A percentile compares a stretch with the other conserved stretches of the same genome.
Conservation (phyloP, 2,329 filamentous ascomycete genomes). For the Cordyceps militaris region DNA sequence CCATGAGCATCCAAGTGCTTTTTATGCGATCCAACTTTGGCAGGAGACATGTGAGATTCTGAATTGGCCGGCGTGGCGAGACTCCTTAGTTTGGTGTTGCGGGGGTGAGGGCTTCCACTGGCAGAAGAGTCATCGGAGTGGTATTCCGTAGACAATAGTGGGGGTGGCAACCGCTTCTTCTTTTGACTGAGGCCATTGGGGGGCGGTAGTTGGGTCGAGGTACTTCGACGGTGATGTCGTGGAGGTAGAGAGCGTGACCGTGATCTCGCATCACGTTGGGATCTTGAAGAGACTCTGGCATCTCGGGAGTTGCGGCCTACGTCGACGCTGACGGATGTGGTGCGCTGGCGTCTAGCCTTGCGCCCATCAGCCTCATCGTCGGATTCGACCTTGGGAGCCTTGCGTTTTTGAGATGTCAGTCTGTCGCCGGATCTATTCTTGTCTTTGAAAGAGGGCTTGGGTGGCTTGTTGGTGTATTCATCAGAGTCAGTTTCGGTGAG, state of each 20-base stretch:
- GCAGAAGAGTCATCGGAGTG: constrained; percentile 61
- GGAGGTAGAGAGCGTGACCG: constrained; percentile 54
- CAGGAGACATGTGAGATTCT: constrained; percentile 57
- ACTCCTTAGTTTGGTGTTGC: constrained; percentile 50
- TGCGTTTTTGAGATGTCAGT: constrained; percentile 44
- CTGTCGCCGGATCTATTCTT: constrained; percentile 42
- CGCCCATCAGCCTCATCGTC: constrained; percentile 50
- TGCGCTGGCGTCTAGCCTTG: constrained; percentile 48
- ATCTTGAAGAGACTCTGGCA: constrained; percentile 27
- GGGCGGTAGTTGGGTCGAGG: constrained; percentile 55
- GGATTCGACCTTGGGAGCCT: constrained; percentile 46
- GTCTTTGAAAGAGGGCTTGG: constrained; percentile 36
- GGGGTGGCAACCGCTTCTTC: constrained; percentile 55
- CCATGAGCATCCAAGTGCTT: constrained; percentile 90
- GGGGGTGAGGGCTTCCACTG: constrained; percentile 52
- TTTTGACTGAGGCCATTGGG: constrained; percentile 51
- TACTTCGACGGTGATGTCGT: constrained; percentile 54
- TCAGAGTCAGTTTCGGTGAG: constrained; percentile 52
- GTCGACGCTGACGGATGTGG: constrained; percentile 38
- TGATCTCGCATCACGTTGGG: constrained; percentile 25
- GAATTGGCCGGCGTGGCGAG: constrained; percentile 49
- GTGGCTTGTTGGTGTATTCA: constrained; percentile 34
- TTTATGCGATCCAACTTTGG: constrained; percentile 66
- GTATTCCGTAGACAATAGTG: constrained; percentile 56
- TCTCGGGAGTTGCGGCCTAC: constrained; percentile 26